Base-by-base conservation (phyloP, 2,329 filamentous ascomycete genomes). In the Pseudopithomyces chartarum region DNA sequence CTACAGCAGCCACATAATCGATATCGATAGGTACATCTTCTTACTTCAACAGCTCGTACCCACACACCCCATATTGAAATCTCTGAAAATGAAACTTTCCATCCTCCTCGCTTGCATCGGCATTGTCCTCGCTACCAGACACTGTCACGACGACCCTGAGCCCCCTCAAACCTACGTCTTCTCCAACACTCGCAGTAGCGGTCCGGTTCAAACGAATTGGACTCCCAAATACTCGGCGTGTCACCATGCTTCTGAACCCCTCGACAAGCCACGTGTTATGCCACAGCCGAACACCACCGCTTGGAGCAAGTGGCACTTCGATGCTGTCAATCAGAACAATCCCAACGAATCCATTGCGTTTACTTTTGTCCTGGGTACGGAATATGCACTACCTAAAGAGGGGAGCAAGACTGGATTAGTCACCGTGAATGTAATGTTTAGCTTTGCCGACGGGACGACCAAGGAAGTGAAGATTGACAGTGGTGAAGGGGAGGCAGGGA, bases 261-360 rank as follows among this genome's bases (percentile, higher is more conserved):
- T 48, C 45, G 49, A 52, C 23, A 34, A 36, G 23, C 49, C 49
- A n/a, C 39, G 12, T 10, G 49, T 52, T 12, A 17, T 42, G 11
- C 49, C 49, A n/a, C 49, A 23, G 11, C 49, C 49, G 22, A 52
- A 52, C 39, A 20, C 40, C 19, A 44, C 49, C n/a, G 32, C n/a
- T 38, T 52, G 40, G 20, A 20, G 42, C 20, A 17, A 13, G 22
- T 48, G 45, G 45, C n/a, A 33, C 6, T 33, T 48, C 45, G 6
- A 15, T 15, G 45, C 45, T 15, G 26, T 48, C 7, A 48, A 48
- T 15, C 45, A 8, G 12, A 26, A 23, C 26, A 34, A 48, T 34
- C 12, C 15, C n/a, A 15, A n/a, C n/a, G 45, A 48, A 22, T 13
- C 34, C 11, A 11, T 36, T 13, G 5, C 3, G 12, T 6, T 36